Conservation (phyloP, 1,139 yeast genomes). For the Taphrina deformans region DNA sequence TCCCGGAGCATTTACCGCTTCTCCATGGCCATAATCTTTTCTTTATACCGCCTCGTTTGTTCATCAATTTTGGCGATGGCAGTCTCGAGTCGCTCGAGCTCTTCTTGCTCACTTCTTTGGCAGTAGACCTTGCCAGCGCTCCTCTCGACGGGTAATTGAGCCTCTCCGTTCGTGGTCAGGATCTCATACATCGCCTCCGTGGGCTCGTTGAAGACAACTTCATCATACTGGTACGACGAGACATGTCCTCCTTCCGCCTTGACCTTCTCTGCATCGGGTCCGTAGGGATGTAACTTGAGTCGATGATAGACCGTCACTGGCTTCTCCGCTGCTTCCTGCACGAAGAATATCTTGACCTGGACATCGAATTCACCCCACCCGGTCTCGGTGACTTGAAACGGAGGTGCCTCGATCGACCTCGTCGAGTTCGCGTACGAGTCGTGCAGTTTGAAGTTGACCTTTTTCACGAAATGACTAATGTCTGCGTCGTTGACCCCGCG, state of each 20-base stretch:
- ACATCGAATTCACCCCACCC: constrained; percentile 99
- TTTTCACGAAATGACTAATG: constrained; percentile 76
- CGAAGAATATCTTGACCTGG: constrained; percentile 79
- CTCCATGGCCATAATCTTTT: constrained; percentile 29
- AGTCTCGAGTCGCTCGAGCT: constrained; percentile 67
- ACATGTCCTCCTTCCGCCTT: constrained; percentile 46
- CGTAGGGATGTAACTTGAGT: constrained; percentile 86
- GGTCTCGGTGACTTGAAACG: constrained; percentile 92
- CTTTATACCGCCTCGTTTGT: constrained; percentile 22
- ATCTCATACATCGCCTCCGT: constrained; percentile 82
- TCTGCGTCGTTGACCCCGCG: constrained; percentile 83
- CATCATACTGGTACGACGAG: constrained; percentile 79
- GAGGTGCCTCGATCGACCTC: constrained; percentile 81
- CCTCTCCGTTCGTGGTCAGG: constrained; percentile 56
- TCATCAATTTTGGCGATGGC: constrained; percentile 59
- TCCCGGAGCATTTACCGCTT: too few species aligned
- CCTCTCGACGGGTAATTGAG: constrained; percentile 63
- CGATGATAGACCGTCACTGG: constrained; percentile 84
- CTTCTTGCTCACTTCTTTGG: constrained; percentile 69
- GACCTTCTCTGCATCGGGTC: constrained; percentile 47
- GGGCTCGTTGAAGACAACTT: constrained; percentile 92
- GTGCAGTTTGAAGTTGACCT: constrained; percentile 90
- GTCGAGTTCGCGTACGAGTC: constrained; percentile 89
- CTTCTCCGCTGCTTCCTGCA: constrained; percentile 83
- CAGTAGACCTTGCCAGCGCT: constrained; percentile 52